phyloP scores from a whole-genome alignment of 495 filamentous ascomycete species.

The Antarctomyces pellizariae region DNA sequence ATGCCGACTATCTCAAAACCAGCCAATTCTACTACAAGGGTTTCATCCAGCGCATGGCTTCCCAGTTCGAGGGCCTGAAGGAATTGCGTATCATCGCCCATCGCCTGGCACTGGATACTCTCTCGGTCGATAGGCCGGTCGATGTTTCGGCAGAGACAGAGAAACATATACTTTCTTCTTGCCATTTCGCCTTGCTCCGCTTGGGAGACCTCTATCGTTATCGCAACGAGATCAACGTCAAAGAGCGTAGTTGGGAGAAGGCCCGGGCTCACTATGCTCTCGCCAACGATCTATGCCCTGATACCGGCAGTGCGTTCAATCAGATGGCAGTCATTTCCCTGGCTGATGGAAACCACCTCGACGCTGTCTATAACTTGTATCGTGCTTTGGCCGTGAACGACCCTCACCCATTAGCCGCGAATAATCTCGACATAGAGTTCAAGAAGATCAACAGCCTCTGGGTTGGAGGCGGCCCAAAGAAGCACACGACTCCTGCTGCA shows the following conservation, averaged over 20 bases:
- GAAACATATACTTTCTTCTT: slow-evolving; percentile 39
- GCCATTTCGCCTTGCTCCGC: slow-evolving; percentile 61
- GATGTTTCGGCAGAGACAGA: slow-evolving; percentile 24
- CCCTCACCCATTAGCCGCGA: slow-evolving; percentile 45
- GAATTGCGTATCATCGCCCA: slow-evolving; percentile 50
- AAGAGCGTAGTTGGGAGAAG: slow-evolving; percentile 52
- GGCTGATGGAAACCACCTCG: slow-evolving; percentile 50
- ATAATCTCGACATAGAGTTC: slow-evolving; percentile 65
- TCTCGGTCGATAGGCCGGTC: slow-evolving; percentile 16
- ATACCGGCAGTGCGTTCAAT: slow-evolving; percentile 62
- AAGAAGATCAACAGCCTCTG: slow-evolving; percentile 40
- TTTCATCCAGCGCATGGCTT: slow-evolving; percentile 57
- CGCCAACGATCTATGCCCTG: slow-evolving; percentile 53
- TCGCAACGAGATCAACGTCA: slow-evolving; percentile 43
- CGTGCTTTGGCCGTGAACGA: slow-evolving; percentile 47
- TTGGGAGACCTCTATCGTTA: slow-evolving; percentile 87
- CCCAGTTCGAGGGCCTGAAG: slow-evolving; percentile 42
- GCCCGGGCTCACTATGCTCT: slow-evolving; percentile 71
- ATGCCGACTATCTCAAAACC: slow-evolving; percentile 61
- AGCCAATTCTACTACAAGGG: slow-evolving; percentile 69
- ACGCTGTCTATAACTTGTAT: slow-evolving; percentile 74
- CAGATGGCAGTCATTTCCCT: slow-evolving; percentile 71
- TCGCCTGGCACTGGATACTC: slow-evolving; percentile 34
- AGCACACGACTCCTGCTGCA: slow-evolving; percentile 6
- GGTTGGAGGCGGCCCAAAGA: slow-evolving; percentile 28